Conservation (phyloP, 73 alveolate genomes). For the Diophrys sp. region DNA sequence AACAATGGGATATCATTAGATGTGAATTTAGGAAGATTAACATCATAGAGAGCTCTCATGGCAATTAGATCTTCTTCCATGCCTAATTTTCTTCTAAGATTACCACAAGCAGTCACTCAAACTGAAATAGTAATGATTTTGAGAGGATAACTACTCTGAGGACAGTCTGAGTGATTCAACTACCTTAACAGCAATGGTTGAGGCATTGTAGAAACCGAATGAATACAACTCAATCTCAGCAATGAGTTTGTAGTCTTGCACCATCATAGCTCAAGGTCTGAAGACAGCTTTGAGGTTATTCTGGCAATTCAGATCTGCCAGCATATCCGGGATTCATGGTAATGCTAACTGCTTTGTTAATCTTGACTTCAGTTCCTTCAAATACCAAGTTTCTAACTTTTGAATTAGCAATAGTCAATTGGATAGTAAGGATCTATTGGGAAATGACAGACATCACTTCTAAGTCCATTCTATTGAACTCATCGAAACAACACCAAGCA, state of each 20-base stretch:
- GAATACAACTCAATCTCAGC: constrained; percentile 94
- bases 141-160: constrained; percentile 97
- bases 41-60: constrained; percentile 95
- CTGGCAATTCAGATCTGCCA: constrained; percentile 99
- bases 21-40: constrained; percentile 97
- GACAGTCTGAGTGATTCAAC: constrained; percentile 96
- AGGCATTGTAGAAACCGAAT: constrained; percentile 98
- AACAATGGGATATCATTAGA: not conserved
- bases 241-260: constrained; percentile 92
- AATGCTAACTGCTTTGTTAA: constrained; percentile 98
- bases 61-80: constrained; percentile 94
- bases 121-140: constrained; percentile 99
- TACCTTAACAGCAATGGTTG: constrained; percentile 96
- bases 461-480: constrained; percentile 98
- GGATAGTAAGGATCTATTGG: no score
- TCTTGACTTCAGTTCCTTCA: constrained; percentile 90
- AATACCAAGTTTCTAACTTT: no score
- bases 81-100: constrained; percentile 87
- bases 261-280: constrained; percentile 99
- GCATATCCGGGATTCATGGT: constrained; percentile 99
- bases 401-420: no score
- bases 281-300: constrained; percentile 95
- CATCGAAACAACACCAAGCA: constrained; percentile 99
- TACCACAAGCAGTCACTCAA: constrained; percentile 99
- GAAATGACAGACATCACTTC: constrained; percentile 93